These are phyloP conservation scores for Saturnispora sanitii DNA, from an alignment of 805 yeast genomes.

Conservation along the genomic window DNA sequence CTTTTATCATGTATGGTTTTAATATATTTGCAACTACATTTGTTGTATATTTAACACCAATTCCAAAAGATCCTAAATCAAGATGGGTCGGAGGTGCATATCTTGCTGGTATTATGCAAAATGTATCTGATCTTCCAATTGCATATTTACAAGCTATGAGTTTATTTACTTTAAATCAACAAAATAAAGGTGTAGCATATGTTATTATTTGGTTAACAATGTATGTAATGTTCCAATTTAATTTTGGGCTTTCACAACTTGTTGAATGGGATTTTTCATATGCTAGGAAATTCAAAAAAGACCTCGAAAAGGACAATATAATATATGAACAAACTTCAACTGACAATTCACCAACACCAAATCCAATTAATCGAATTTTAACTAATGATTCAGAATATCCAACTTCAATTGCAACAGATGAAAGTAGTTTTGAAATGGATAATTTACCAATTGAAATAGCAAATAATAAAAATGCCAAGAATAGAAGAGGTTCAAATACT, in stretches of 20 bases:
- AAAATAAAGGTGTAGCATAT: constrained; percentile 37
- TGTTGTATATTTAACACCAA: constrained; percentile 28
- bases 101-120: constrained; percentile 63
- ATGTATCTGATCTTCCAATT: constrained; percentile 68
- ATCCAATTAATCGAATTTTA: background rate
- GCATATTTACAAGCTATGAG: constrained; percentile 64
- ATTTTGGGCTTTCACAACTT: constrained; percentile 40
- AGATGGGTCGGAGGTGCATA: constrained; percentile 64
- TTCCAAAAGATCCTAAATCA: constrained; percentile 36
- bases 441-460: background rate
- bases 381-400: constrained; percentile 2
- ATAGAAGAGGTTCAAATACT: constrained; percentile 1
- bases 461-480: background rate
- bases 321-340: background rate
- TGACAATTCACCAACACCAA: background rate
- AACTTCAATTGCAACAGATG: constrained; percentile 6
- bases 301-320: background rate
- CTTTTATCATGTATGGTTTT: constrained; percentile 40
- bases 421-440: background rate
- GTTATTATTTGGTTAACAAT: constrained; percentile 48
- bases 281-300: constrained; percentile 6
- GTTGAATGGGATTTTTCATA: constrained; percentile 43
- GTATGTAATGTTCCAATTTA: constrained; percentile 42
- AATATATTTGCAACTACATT: constrained; percentile 40
- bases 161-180: constrained; percentile 26